These are phyloP conservation scores for Kwoniella europaea DNA, from an alignment of 768 basidiomycete species.

Conservation along the genomic window DNA sequence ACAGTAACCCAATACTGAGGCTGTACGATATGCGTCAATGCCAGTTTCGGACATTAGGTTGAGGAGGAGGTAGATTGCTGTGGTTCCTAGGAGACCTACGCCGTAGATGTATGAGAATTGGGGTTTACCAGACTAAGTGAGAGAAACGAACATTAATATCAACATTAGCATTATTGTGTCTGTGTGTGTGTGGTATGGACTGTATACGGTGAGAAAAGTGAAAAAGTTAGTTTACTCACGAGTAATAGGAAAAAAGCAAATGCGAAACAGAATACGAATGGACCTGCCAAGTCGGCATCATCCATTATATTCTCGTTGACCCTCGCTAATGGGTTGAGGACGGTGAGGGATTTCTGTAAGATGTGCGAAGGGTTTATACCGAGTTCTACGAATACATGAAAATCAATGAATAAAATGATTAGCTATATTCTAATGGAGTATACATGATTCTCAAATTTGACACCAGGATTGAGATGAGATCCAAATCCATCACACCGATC, in stretches of 20 bases:
- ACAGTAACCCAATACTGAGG: constrained; percentile 95
- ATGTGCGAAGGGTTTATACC: constrained; percentile 99
- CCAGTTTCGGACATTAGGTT: constrained; percentile 95
- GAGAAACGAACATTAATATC: not conserved
- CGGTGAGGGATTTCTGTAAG: constrained; percentile 88
- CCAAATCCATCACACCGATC: too few relatives aligned
- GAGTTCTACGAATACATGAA: constrained; percentile 67
- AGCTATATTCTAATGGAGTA: not conserved
- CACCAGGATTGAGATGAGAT: too few relatives aligned
- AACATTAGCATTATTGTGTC: not conserved
- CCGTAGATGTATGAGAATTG: constrained; percentile 99
- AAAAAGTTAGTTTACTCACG: constrained; percentile 62
- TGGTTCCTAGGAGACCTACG: constrained; percentile 90
- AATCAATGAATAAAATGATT: not conserved
- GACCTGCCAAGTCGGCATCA: constrained; percentile 96
- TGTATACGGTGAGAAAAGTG: too few relatives aligned
- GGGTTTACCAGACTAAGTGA: constrained; percentile 85
- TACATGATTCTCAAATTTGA: too few relatives aligned
- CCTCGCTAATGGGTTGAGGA: constrained; percentile 84
- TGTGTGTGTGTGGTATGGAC: too few relatives aligned
- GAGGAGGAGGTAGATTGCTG: constrained; percentile 88
- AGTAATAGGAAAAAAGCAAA: constrained; percentile 91
- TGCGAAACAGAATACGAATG: constrained; percentile 90
- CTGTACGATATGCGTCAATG: constrained; percentile 89
- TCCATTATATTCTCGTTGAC: constrained; percentile 97